These are phyloP conservation scores for Cyberlindnera suaveolens DNA, from an alignment of 805 yeast species.

Conservation along the genomic window DNA sequence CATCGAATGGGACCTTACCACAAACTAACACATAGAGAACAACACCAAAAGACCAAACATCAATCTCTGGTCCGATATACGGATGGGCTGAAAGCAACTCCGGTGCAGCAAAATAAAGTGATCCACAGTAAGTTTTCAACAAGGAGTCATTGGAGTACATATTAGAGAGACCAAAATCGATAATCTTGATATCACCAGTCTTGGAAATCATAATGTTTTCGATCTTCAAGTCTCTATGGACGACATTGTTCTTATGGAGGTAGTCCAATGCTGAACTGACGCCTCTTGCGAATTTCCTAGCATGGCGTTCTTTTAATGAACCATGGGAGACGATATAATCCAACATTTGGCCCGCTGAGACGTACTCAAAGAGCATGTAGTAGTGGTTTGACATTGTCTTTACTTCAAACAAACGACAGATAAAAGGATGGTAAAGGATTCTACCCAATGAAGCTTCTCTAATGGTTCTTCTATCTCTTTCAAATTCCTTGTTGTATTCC, in stretches of 20 bases:
- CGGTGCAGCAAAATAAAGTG: conserved; percentile 97
- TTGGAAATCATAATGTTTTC: conserved; percentile 94
- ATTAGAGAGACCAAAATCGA: conserved; percentile 94
- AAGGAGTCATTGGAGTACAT: conserved; percentile 64
- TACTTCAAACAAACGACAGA: conserved; percentile 88
- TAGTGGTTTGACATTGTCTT: conserved; percentile 95
- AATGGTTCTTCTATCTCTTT: conserved; percentile 85
- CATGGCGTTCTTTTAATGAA: conserved; percentile 85
- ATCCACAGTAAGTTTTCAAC: conserved; percentile 93
- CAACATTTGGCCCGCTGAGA: conserved; percentile 94
- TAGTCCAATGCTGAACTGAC: conserved; percentile 91
- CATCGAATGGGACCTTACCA: conserved; percentile 98
- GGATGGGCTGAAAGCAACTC: conserved; percentile 90
- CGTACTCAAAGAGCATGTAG: conserved; percentile 94
- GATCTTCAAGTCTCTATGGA: conserved; percentile 93
- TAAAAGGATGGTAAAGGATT: conserved; percentile 83
- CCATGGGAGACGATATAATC: conserved; percentile 98
- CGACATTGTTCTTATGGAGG: conserved; percentile 90
- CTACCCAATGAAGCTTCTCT: conserved; percentile 94
- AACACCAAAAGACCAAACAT: conserved; percentile 97
- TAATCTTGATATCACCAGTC: conserved; percentile 89
- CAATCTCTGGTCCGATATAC: conserved; percentile 94
- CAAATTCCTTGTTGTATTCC: conserved; percentile 74
- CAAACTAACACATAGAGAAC: conserved; percentile 92
- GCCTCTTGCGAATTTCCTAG: conserved; percentile 90